Conservation (phyloP, 2,329 filamentous ascomycete species). For the Neofusicoccum sp. region DNA sequence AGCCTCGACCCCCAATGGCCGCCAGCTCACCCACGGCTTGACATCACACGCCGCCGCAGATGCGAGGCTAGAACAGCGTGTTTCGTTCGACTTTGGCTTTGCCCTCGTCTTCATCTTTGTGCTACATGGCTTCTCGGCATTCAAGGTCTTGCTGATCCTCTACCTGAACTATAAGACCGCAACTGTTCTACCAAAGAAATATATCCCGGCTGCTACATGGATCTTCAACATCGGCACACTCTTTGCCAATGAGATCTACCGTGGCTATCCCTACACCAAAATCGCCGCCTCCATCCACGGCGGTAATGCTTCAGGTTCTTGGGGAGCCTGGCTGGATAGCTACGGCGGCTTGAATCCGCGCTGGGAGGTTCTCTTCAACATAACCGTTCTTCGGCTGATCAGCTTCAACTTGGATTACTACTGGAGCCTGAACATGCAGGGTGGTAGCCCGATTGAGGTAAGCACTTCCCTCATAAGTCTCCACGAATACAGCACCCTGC, state of each 20-base stretch:
- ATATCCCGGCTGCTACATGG: conserved; percentile 81
- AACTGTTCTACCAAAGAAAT: conserved; percentile 68
- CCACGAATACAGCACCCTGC: conserved; percentile 34
- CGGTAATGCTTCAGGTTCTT: conserved; percentile 49
- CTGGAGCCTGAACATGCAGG: conserved; percentile 75
- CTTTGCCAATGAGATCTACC: conserved; percentile 84
- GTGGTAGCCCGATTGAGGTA: conserved; percentile 79
- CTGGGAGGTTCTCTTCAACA: conserved; percentile 98
- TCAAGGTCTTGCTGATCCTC: conserved; percentile 82
- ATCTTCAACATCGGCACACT: conserved; percentile 82
- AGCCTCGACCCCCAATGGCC: conserved; percentile 34
- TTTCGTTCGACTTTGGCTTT: conserved; percentile 82
- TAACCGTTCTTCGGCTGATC: conserved; percentile 87
- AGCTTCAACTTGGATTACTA: conserved; percentile 98
- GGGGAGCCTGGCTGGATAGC: conserved; percentile 74
- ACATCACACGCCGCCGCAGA: conserved; percentile 54
- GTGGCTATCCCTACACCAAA: conserved; percentile 73
- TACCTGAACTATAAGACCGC: conserved; percentile 80
- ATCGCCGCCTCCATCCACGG: conserved; percentile 50
- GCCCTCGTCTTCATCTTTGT: conserved; percentile 75
- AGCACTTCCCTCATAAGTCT: conserved; percentile 34
- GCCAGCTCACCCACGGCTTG: conserved; percentile 42
- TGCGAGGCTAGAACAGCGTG: conserved; percentile 63
- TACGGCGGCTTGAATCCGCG: conserved; percentile 81
- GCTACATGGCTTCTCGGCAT: conserved; percentile 81